Evolutionary conservation across 2,329 filamentous ascomycete species (phyloP).

Genomic region (Parascedosporium putredinis): DNA sequence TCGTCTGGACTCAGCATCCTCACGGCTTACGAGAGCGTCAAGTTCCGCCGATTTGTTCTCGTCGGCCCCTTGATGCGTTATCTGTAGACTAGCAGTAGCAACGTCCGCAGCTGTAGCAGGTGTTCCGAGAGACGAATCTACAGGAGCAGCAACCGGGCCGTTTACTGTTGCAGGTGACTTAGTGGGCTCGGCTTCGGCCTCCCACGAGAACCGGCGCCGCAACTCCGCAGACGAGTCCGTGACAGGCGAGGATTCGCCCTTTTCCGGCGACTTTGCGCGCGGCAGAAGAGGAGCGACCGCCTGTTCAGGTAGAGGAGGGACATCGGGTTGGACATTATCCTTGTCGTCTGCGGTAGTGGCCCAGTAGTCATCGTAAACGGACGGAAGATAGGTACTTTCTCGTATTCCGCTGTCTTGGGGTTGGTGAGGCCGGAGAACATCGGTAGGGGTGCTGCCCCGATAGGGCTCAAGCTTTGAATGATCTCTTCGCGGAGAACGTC

Average conservation of each 20-base stretch:
- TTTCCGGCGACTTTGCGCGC: background rate
- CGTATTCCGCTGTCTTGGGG: constrained; percentile 16
- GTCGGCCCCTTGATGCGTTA: no score
- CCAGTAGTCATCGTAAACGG: constrained; percentile 61
- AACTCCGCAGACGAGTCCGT: background rate
- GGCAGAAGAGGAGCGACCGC: constrained; percentile 4
- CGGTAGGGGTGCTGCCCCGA: constrained; percentile 16
- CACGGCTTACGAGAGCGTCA: no score
- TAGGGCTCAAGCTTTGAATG: constrained; percentile 54
- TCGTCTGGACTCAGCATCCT: background rate
- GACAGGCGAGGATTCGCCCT: background rate
- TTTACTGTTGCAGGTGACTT: no score
- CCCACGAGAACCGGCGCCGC: constrained; percentile 5
- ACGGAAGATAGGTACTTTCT: constrained; percentile 54
- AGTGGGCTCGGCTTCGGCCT: background rate
- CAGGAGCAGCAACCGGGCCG: no score
- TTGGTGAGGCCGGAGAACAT: background rate
- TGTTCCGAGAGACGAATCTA: no score
- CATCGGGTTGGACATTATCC: background rate
- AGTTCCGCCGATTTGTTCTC: no score
- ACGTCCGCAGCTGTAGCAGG: background rate
- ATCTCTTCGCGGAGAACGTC: constrained; percentile 67
- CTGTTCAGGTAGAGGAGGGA: background rate
- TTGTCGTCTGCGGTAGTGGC: constrained; percentile 23
- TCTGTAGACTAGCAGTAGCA: background rate